Evolutionary conservation across 2,329 filamentous ascomycete genomes (phyloP).

Genomic region (Ophiocordyceps camponoti-rufipedis): DNA sequence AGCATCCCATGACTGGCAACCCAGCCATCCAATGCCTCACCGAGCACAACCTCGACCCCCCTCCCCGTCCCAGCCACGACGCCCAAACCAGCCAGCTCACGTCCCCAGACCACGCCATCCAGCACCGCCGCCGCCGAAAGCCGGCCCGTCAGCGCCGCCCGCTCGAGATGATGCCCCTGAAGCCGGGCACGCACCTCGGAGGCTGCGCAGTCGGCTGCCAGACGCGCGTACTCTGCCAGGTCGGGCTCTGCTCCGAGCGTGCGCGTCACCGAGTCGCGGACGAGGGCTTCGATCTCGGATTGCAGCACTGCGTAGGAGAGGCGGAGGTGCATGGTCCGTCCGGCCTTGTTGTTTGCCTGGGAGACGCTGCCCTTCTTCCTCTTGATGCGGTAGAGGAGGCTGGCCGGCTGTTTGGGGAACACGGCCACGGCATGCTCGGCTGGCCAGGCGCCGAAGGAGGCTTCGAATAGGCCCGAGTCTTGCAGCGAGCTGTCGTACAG

Average conservation of each 20-base stretch:
- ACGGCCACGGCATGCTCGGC: conserved; percentile 36
- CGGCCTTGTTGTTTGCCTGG: conserved; percentile 12
- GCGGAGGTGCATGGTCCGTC: conserved; percentile 43
- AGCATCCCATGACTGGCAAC: conserved; percentile 12
- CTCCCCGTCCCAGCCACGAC: conserved; percentile 15
- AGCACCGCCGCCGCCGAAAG: conserved; percentile 30
- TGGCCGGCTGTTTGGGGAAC: conserved; percentile 67
- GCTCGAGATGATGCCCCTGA: conserved; percentile 33
- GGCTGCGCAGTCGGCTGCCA: conserved; percentile 25
- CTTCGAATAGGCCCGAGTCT: conserved; percentile 49
- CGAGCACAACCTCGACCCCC: conserved; percentile 10
- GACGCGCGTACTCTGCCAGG: conserved; percentile 25
- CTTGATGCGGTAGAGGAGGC: conserved; percentile 61
- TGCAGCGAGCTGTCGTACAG: conserved; percentile 54
- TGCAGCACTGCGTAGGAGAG: conserved; percentile 62
- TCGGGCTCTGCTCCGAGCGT: conserved; percentile 17
- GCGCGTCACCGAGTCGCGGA: conserved; percentile 23
- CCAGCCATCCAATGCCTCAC: conserved; percentile 14
- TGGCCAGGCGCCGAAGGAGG: conserved; percentile 38
- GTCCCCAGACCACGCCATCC: conserved; percentile 25
- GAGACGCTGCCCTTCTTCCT: conserved; percentile 24
- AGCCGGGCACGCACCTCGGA: conserved; percentile 24
- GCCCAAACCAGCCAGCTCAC: conserved; percentile 31
- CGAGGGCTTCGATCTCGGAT: conserved; percentile 44
- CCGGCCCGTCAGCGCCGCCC: conserved; percentile 31